Evolutionary conservation across 2,329 filamentous ascomycete species (phyloP), one percentile per base, ranked within the genome.

Genomic region (Aschersonia sp.): DNA sequence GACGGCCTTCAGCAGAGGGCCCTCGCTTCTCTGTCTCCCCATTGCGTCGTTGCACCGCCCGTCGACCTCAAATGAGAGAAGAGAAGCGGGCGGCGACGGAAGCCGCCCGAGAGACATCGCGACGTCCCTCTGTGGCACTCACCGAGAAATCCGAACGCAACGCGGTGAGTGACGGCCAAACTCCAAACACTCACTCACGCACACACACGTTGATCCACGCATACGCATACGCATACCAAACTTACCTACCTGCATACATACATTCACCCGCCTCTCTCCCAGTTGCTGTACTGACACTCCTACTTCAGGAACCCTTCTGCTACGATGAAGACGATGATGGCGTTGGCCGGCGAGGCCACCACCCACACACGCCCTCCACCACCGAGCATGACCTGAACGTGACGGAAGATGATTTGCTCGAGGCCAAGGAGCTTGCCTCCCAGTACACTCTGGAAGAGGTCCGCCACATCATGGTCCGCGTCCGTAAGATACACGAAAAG

Each of bases 381-480:
- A 58, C 63, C 30, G 63, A 65, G 53, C 63, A 66, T 48, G 61
- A 65, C 49, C 62, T 71, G 48, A 69, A 71, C 51, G 67, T 69
- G 32, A 71, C 69, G 44, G 68, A 71, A 53, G 63, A 69, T 44
- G 69, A 72, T 51, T 59, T 72, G 6, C 62, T 68, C 47, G 65
- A 72, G 54, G 69, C 68, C 47, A 67, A 66, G 53, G 67, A 69
- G 50, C 58, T 69, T 42, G 69, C 68, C 47, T 63, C 61, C 46
- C 63, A 61, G 51, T 65, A 67, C 51, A 67, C 62, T 20, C 65
- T 68, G 43, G 65, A 66, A n/a, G 65, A 69, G 53, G 66, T 67
- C 43, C 63, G 63, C 54, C 59, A 65, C 47, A 67, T 69, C 55
- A 67, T 69, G 64, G 56, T 59, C 12, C 61, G 61, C 30, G 65